Base-by-base conservation (phyloP, 169 alveolate genomes). In the Besnoitia besnoiti region DNA sequence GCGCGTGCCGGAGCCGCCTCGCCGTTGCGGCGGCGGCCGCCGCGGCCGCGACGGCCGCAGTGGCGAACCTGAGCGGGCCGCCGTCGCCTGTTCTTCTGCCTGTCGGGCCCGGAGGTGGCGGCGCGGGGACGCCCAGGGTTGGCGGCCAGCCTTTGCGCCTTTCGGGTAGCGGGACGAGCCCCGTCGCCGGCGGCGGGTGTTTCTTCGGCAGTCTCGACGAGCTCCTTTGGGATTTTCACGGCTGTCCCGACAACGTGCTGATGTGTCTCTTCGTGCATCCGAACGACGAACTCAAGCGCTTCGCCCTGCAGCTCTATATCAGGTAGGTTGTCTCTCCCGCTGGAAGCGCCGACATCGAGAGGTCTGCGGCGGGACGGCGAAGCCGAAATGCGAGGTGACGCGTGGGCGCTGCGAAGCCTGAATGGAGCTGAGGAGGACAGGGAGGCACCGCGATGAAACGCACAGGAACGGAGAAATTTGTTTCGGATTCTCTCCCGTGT, bases 1-100 rank as follows among this genome's bases (percentile, higher is more conserved):
- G 82, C 27, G 82, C 82, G 24, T 73, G 82, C 82, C 39, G 82
- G 46, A 73, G 82, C n/a, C 82, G 82, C 16, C 82, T 77, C 44
- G 61, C 87, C 21, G 50, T 55, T 8, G 87, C 87, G 33, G 87
- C 87, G 5, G 87, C 55, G 50, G 87, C 87, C 10, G 87, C 87
- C 21, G 87, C 87, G 1, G 87, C 87, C 30, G 87, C 87, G 21
- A 42, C 87, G 40, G 87, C 87, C 5, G 87, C 87, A 3, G 50
- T 77, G 3, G 87, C 35, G 35, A 42, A 7, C 24, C 12, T 37
- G 61, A 35, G 87, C 61, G 55, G 59, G 24, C 87, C 87, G 40
- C 19, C 61, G 55, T 39, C 40, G 33, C 87, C 87, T 0, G 37
- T 42, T 4, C 10, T 77, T 19, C 59, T 42, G 49, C 40, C 87